Evolutionary conservation across 2,329 filamentous ascomycete species (phyloP).

Genomic region (Ophiocordyceps sinensis): DNA sequence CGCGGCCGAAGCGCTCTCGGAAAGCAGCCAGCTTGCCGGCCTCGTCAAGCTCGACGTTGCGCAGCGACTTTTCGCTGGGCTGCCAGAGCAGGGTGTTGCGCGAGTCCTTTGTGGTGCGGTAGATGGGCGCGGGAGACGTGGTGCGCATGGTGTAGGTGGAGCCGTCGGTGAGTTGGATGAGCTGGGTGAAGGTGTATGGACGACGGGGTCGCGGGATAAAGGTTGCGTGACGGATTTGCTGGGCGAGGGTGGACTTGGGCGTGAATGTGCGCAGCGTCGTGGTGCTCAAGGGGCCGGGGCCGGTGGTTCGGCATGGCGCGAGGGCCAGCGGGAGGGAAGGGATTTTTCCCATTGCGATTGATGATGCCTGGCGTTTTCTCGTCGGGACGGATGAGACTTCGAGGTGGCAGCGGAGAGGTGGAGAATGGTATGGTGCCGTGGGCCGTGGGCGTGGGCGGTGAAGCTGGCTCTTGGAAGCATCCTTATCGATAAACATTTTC

Average conservation of each 20-base stretch:
- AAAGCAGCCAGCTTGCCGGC: conserved; percentile 81
- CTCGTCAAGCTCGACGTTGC: conserved; percentile 89
- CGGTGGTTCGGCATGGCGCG: background rate
- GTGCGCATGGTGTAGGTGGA: conserved; percentile 70
- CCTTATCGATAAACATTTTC: conserved; percentile 1
- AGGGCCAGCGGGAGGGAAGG: background rate
- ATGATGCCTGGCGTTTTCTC: too few relatives aligned
- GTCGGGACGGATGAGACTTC: too few relatives aligned
- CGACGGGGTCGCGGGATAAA: conserved; percentile 78
- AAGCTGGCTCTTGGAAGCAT: background rate
- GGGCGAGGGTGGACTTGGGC: background rate
- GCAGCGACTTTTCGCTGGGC: conserved; percentile 62
- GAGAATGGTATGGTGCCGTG: background rate
- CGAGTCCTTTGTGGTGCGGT: conserved; percentile 60
- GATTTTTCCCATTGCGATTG: background rate
- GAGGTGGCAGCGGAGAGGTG: too few relatives aligned
- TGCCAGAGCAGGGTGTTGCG: conserved; percentile 89
- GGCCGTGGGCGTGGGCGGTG: too few relatives aligned
- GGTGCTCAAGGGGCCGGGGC: background rate
- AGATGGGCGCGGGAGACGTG: conserved; percentile 51
- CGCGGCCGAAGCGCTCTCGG: conserved; percentile 66
- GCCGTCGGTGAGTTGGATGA: conserved; percentile 84
- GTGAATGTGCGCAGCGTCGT: background rate
- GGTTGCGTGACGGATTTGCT: conserved; percentile 55
- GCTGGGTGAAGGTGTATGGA: conserved; percentile 94